Evolutionary conservation across 495 filamentous ascomycete genomes (phyloP), one percentile per base, ranked within the genome.

Genomic region (Neurospora sp.): DNA sequence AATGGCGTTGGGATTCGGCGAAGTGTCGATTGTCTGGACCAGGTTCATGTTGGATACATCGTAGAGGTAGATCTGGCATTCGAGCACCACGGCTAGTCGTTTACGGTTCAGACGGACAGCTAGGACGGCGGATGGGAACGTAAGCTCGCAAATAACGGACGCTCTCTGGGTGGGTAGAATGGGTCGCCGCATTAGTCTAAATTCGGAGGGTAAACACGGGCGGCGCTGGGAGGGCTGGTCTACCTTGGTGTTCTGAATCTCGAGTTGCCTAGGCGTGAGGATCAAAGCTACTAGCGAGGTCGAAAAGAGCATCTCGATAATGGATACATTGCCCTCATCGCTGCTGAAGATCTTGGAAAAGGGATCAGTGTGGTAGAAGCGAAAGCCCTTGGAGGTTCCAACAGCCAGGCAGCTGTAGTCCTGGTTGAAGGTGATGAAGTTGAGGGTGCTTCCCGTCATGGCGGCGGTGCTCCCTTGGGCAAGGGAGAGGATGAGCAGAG

Each of bases 371-470:
- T 93, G 94, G 82, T 97, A 99, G 73, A 97, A 92, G 71, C 94
- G 92, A 81, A 97, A 98, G 74, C 96, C 96, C 80, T 91, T 94
- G 45, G 91, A 89, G 69, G 96, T 98, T 65, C 91, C 95, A 75
- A 97, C 93, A 84, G 94, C 96, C 73, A 99, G 85, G 80, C 94
- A 93, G 87, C 93, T 96, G 86, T 97, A 92, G 86, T 99, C 96
- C 84, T 99, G 96, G 83, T 99, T 99, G 83, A 98, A 99, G 20
- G 94, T 98, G 78, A 99, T 93, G 80, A 95, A 99, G 81, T 98
- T 99, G 87, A 99, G 95, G 4, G 89, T 86, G 82, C 90, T 81
- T 74, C 74, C 80, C 73, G 84, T 78, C 84, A 86, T 86, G 73
- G 69, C 73, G 75, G 73, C 72, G 69, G 41, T 45, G 35, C 38